These are phyloP conservation scores for Aspergillus sp. DNA, from an alignment of 2,329 filamentous ascomycete genomes.

Conservation along the genomic window DNA sequence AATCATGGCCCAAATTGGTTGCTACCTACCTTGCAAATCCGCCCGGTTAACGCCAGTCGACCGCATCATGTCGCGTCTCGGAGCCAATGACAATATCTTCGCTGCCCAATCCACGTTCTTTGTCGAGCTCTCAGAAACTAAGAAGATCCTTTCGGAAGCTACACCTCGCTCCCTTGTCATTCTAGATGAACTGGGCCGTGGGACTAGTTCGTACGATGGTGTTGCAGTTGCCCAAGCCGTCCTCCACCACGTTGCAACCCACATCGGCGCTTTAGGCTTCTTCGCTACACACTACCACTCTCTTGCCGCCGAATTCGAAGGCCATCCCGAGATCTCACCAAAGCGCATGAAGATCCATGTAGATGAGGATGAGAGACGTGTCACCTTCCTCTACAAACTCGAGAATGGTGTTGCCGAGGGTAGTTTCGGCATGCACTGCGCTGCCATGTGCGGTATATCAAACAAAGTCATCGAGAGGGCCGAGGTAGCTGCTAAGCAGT, in stretches of 20 bases:
- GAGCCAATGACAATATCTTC: conserved; percentile 98
- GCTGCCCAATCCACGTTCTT: conserved; percentile 98
- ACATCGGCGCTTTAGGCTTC: conserved; percentile 91
- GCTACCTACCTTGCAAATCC: conserved; percentile 79
- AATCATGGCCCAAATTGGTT: conserved; percentile 96
- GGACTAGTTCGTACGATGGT: conserved; percentile 93
- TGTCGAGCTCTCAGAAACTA: conserved; percentile 93
- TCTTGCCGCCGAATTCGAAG: conserved; percentile 83
- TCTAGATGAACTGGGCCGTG: conserved; percentile 91
- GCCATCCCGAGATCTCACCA: conserved; percentile 81
- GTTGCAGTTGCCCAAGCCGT: conserved; percentile 96
- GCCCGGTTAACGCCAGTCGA: conserved; percentile 88
- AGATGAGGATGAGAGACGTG: conserved; percentile 75
- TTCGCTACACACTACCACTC: conserved; percentile 98
- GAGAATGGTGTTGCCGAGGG: conserved; percentile 93
- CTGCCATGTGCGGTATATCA: conserved; percentile 94
- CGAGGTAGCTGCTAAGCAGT: conserved; percentile 83
- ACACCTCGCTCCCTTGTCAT: conserved; percentile 94
- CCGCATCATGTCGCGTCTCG: conserved; percentile 96
- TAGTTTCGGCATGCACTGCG: conserved; percentile 98
- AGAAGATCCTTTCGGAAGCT: conserved; percentile 94
- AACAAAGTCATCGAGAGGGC: conserved; percentile 78
- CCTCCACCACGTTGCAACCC: conserved; percentile 90
- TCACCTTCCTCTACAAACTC: conserved; percentile 95
- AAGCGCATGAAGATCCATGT: conserved; percentile 95